phyloP scores from a whole-genome alignment of 2,329 filamentous ascomycete genomes.

The Penicillium capsulatum region DNA sequence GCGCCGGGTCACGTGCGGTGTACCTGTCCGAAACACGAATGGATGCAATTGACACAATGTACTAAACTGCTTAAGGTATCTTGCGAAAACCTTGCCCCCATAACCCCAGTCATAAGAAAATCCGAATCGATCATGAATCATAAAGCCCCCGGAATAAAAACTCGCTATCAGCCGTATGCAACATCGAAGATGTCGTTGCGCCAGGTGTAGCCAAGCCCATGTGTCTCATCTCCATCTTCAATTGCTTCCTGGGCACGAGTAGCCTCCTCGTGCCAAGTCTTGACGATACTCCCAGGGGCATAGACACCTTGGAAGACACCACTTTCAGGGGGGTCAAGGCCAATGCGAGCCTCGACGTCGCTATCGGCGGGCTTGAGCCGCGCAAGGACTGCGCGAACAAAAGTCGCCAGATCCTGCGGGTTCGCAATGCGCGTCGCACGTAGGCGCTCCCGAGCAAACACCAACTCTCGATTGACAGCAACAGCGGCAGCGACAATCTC shows the following conservation, averaged over 20 bases:
- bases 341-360: conserved; percentile 69
- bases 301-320: conserved; percentile 79
- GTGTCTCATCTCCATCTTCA: conserved; percentile 62
- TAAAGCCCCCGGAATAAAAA: not conserved
- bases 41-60: too few relatives aligned
- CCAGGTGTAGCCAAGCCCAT: conserved; percentile 58
- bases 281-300: conserved; percentile 82
- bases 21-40: too few relatives aligned
- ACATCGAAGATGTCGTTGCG: conserved; percentile 76
- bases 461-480: conserved; percentile 73
- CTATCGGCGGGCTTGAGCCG: conserved; percentile 70
- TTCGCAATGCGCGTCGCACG: conserved; percentile 79
- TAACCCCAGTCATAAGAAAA: not conserved
- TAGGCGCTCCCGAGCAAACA: conserved; percentile 81
- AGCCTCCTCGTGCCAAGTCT: conserved; percentile 82
- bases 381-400: conserved; percentile 76
- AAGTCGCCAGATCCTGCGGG: conserved; percentile 74
- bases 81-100: not conserved
- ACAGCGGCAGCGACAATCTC: conserved; percentile 67
- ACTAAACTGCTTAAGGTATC: too few relatives aligned
- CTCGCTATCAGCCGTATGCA: conserved; percentile 7
- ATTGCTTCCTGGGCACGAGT: conserved; percentile 65
- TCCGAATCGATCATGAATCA: conserved; percentile 1
- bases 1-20: conserved; percentile 20
- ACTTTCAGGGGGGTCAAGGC: conserved; percentile 58